A percentile compares a stretch with the other conserved stretches of the same genome.
Conservation (phyloP, 202 grass and related monocot genomes). For the Saccharum hybrid region DNA sequence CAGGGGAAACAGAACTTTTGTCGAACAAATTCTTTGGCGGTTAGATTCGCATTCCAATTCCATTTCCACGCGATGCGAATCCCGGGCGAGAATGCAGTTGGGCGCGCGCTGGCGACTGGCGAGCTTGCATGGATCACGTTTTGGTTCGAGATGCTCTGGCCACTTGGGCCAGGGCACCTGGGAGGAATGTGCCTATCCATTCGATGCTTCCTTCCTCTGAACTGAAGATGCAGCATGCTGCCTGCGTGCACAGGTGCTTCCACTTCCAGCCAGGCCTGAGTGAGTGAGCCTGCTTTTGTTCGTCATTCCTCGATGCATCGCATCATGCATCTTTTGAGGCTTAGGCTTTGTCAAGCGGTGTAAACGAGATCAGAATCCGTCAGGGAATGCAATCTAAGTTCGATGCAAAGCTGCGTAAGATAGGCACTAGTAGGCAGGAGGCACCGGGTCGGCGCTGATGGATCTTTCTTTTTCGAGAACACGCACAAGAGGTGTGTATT, state of each 20-base stretch:
- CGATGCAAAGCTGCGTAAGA: neutral
- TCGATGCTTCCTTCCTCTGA: neutral
- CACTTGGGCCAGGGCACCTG: neutral
- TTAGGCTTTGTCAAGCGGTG: neutral
- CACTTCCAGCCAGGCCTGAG: neutral
- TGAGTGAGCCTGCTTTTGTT: neutral
- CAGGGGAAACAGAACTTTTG: constrained; percentile 19
- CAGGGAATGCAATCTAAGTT: neutral
- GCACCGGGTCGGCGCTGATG: neutral
- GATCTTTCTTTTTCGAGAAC: neutral
- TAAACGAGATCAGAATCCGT: neutral
- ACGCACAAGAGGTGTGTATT: neutral
- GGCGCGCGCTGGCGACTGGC: neutral
- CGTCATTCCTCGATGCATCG: neutral
- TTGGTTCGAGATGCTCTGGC: constrained; percentile 17
- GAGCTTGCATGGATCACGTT: constrained; percentile 38
- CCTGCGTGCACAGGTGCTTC: neutral
- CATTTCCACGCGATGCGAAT: neutral
- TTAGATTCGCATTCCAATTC: constrained; percentile 28
- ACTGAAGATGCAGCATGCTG: constrained; percentile 9
- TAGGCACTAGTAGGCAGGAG: neutral
- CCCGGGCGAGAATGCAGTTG: no score
- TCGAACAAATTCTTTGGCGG: constrained; percentile 13
- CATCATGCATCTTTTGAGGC: neutral
- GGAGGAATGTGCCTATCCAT: constrained; percentile 18